Conservation (phyloP, 176 grass and related monocot species). For the Carex scoparia region DNA sequence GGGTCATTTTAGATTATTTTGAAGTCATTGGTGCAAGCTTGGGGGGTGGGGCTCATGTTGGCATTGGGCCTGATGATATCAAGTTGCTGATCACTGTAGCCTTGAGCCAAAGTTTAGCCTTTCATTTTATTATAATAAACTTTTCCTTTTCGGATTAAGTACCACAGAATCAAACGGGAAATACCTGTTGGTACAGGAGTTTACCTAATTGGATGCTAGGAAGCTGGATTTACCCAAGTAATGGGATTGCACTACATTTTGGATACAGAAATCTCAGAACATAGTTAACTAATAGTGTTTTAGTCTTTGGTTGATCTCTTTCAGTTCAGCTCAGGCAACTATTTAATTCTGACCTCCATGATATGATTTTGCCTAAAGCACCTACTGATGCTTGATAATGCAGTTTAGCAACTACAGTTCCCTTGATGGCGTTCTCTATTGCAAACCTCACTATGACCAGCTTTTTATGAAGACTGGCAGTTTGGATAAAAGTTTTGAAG, state of each 20-base stretch:
- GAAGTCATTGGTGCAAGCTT: background rate
- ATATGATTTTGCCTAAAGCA: background rate
- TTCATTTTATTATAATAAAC: background rate
- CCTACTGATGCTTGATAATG: constrained; percentile 28
- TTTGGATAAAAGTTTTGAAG: constrained; percentile 99
- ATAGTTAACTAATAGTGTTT: background rate
- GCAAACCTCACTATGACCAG: constrained; percentile 99
- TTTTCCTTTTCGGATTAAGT: background rate
- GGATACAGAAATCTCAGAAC: too few species aligned
- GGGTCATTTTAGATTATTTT: background rate
- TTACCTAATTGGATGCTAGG: background rate
- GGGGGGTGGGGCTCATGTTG: background rate
- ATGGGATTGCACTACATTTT: too few species aligned
- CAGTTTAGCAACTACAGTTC: constrained; percentile 98
- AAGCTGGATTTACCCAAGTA: background rate
- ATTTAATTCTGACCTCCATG: background rate
- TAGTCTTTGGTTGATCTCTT: background rate
- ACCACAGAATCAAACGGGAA: background rate
- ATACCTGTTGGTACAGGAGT: background rate
- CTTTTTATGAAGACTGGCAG: constrained; percentile 93
- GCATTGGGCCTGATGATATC: background rate
- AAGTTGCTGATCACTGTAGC: background rate
- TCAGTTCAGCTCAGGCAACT: background rate
- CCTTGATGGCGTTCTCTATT: constrained; percentile 82
- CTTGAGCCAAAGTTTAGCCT: background rate